Base-by-base conservation (phyloP, 208 protist genomes). In the Trypanosoma scelopori region DNA sequence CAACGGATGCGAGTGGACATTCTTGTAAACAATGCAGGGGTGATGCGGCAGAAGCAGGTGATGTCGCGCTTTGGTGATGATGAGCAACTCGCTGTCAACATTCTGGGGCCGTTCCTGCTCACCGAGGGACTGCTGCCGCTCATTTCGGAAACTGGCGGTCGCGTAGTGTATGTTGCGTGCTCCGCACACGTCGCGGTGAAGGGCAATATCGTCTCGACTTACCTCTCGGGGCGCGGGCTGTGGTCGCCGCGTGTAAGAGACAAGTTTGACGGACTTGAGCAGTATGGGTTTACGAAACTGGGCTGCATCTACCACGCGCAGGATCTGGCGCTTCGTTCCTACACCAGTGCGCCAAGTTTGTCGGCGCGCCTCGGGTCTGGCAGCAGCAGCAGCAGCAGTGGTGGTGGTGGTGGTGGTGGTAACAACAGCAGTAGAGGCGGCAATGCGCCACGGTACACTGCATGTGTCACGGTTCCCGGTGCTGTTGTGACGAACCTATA, bases 231-330 rank as follows among this genome's bases (percentile, higher is more conserved):
- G 0, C 80, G 84, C 41, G 83, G 83, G 3, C 71, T 90, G 57
- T 90, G 84, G 84, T 80, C 81, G 4, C 75, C 72, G 18, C 74
- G 78, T 12, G 79, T 88, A 30, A 76, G 76, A 3, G 58, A 83
- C 59, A 69, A 79, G 69, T 92, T 89, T 69, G 81, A 94, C 50
- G 84, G 77, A 6, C 59, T 90, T 9, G 85, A 94, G 76, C 88
- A 92, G 81, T 92, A 92, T 66, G 88, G 84, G 22, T 85, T 94
- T 61, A 91, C 88, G 48, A 91, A 94, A 73, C 83, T 92, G 9
- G 83, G 83, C n/a, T 89, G 83, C 56, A 91, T 92, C 43, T 91
- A 89, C 37, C 83, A 90, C 71, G 82, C 85, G 12, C 85, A 92
- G 72, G 79, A 92, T 46, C 76, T 92, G 35, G 89, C 89, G 20